Percentiles rank a stretch among this genome's conserved stretches.
Conservation (phyloP, 345 rosid genomes). For the Moringa oleifera region DNA sequence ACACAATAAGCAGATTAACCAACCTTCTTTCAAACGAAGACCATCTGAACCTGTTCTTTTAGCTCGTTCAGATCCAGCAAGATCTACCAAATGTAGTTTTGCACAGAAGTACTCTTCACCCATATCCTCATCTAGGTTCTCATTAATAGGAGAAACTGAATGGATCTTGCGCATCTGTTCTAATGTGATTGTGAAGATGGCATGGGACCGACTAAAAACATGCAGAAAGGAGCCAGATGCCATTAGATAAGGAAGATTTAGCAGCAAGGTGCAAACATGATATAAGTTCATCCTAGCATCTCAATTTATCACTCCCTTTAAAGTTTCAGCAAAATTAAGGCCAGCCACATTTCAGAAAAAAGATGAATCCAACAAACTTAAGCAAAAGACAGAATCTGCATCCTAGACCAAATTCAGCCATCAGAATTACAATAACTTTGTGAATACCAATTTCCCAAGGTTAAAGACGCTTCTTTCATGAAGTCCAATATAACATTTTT, state of each 20-base stretch:
- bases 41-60: conserved; percentile 86
- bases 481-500: neutral
- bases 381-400: neutral
- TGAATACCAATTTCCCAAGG: neutral
- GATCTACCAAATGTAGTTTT: conserved; percentile 81
- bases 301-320: conserved; percentile 7
- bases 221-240: conserved; percentile 22
- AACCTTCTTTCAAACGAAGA: conserved; percentile 75
- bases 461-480: neutral
- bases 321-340: neutral
- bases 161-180: conserved; percentile 63
- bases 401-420: neutral
- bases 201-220: conserved; percentile 77
- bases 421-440: neutral
- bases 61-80: conserved; percentile 90
- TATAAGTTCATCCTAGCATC: conserved; percentile 5
- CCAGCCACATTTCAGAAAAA: neutral
- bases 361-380: neutral
- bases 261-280: conserved; percentile 6
- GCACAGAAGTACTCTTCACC: conserved; percentile 73
- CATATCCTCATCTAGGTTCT: conserved; percentile 43
- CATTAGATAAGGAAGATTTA: conserved; percentile 23
- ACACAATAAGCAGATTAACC: conserved; percentile 16
- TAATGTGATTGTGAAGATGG: conserved; percentile 86
- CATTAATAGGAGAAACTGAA: conserved; percentile 38